Conservation (phyloP, 345 rosid species). For the Citrus medica region DNA sequence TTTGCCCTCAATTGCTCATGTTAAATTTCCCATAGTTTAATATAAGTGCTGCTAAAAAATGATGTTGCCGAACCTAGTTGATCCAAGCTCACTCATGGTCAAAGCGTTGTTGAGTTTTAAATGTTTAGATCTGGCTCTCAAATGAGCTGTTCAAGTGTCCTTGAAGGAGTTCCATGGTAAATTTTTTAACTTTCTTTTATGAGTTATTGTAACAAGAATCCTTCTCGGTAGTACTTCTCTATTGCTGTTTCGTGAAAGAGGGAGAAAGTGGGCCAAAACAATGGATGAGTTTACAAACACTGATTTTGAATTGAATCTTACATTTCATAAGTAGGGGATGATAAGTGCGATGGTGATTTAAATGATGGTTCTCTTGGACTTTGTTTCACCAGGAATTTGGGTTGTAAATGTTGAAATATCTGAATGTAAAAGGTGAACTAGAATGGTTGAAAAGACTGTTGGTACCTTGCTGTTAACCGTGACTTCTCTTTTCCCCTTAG, state of each 20-base stretch:
- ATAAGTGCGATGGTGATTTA: background rate
- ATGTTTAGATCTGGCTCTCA: background rate
- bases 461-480: conserved; percentile 12
- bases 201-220: background rate
- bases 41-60: background rate
- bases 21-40: background rate
- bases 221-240: background rate
- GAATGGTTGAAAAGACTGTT: background rate
- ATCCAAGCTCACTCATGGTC: background rate
- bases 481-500: conserved; percentile 33
- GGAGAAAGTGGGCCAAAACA: background rate
- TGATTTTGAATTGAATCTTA: background rate
- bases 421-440: background rate
- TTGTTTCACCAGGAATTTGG: background rate
- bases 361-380: background rate
- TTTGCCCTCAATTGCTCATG: background rate
- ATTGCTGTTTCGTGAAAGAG: background rate
- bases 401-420: background rate
- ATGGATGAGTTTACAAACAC: background rate
- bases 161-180: background rate
- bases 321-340: background rate
- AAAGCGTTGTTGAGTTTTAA: background rate
- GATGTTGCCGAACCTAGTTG: background rate
- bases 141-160: background rate
- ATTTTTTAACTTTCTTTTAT: background rate